Evolutionary conservation across 257 asterid species (phyloP).

Genomic region (Ilex aquifolium): DNA sequence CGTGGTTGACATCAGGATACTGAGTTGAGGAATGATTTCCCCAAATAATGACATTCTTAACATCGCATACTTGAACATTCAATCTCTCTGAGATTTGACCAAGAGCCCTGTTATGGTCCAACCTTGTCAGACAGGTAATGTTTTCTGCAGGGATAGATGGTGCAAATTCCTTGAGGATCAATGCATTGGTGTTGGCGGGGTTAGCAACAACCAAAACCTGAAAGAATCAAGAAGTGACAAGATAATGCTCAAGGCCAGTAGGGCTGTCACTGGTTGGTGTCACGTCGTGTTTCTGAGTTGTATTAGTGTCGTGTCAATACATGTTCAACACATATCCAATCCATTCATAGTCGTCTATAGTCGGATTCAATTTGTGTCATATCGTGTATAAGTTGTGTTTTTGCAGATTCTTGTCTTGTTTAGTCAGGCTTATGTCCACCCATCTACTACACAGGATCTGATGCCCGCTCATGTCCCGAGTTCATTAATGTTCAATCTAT

Average conservation of each 20-base stretch:
- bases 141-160: slow-evolving; percentile 87
- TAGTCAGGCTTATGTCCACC: too few relatives aligned
- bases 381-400: too few relatives aligned
- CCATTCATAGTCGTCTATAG: too few relatives aligned
- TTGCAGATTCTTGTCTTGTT: too few relatives aligned
- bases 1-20: slow-evolving; percentile 93
- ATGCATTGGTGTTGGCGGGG: slow-evolving; percentile 94
- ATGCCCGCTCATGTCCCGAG: too few relatives aligned
- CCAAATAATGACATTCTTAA: slow-evolving; percentile 88
- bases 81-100: slow-evolving; percentile 89
- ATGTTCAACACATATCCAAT: too few relatives aligned
- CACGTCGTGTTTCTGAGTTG: too few relatives aligned
- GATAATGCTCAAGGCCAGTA: background rate
- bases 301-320: too few relatives aligned
- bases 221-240: background rate
- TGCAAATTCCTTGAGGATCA: slow-evolving; percentile 84
- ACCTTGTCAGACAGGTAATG: slow-evolving; percentile 79
- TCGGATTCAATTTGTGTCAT: too few relatives aligned
- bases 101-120: slow-evolving; percentile 98
- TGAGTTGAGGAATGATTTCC: slow-evolving; percentile 94
- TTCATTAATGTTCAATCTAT: too few relatives aligned
- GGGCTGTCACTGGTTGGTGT: too few relatives aligned
- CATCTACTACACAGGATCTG: too few relatives aligned
- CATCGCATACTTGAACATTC: slow-evolving; percentile 77
- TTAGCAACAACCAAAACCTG: slow-evolving; percentile 98